Evolutionary conservation across 2,329 filamentous ascomycete genomes (phyloP), one percentile per base, ranked within the genome.

Genomic region (Fusarium sulawesiense): DNA sequence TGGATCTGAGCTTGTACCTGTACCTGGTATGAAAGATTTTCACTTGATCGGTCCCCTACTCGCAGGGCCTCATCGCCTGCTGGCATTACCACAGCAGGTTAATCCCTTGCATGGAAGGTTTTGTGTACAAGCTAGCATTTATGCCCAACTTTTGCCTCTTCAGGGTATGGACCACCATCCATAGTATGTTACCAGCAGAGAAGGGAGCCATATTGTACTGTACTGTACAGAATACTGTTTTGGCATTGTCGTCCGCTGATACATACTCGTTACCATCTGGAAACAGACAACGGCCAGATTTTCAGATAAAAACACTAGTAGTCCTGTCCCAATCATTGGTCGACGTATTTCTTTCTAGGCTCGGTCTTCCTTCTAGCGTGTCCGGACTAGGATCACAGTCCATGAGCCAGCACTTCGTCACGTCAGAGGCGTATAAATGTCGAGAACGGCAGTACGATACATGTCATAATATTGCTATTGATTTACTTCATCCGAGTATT

Each of bases 101-200:
- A 37, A 37, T 37, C 34, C 34, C 34, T 37, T 37, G 34, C 34
- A 37, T 37, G 34, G 18, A 37, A 37, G 18, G 34, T 37, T 37
- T 37, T n/a, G 34, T 69, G 47, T 59, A 47, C 59, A 41, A 58
- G 50, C 32, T 29, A 34, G 27, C 44, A 45, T 75, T 70, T 20
- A 34, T 75, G 69, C 73, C 73, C 64, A 71, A 75, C 60, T 49
- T 68, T 70, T 57, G 66, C 69, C 60, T 64, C 63, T 66, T 59
- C 56, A 53, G 63, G 44, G 49, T 56, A 47, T 47, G 27, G n/a
- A 30, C 18, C 60, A 66, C 16, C 30, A 34, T 34, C 34, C 44
- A 58, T 32, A 21, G n/a, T 42, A 51, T 60, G 54, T 64, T 67
- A 59, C 18, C 34, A 46, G 47, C 34, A 40, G 58, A 32, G 46